Base-by-base conservation (phyloP, 2,329 filamentous ascomycete genomes). In the Colletotrichum aenigma region DNA sequence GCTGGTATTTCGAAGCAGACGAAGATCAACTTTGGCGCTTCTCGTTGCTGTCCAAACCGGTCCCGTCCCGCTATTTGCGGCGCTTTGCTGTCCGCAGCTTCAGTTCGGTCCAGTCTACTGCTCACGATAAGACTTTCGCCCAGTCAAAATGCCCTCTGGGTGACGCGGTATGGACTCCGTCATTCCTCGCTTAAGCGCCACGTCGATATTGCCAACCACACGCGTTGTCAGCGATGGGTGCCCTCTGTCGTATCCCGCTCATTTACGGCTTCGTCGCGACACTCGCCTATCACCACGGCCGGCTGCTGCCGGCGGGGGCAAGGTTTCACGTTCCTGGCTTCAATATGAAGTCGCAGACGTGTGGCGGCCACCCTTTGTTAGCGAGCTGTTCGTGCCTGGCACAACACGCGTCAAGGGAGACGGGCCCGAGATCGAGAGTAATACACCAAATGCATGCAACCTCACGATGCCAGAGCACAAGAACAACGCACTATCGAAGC, bases 361-460 rank as follows among this genome's bases (percentile, higher is more conserved):
- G 43, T 61, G 18, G 30, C n/a, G 24, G 58, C 71, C 60, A 7
- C 21, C 36, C 28, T 21, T 61, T 18, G 34, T 60, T 38, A 52
- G 67, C 36, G 56, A 70, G 30, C 26, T 60, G 52, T 36, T 43
- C 21, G 28, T 61, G 26, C 48, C 48, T 30, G 28, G 13, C 34
- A 60, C 28, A 24, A 52, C 26, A 43, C 30, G 28, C 36, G 48
- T 38, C 58, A 70, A 74, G 70, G 65, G 67, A 68, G 43, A 64
- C 43, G 70, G 58, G 36, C 56, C 74, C 65, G 70, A 74, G 48
- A 74, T 76, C 64, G 58, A 74, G 70, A 56, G 64, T 24, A 65
- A 26, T 28, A 26, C 16, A 43, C 12, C 62, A 56, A 8, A 65
- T 62, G 65, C 58, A 74, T 76, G 70, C 48, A 65, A 68, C 70